Evolutionary conservation across 2,329 filamentous ascomycete species (phyloP).

Genomic region (Chaetothyriales sp.): DNA sequence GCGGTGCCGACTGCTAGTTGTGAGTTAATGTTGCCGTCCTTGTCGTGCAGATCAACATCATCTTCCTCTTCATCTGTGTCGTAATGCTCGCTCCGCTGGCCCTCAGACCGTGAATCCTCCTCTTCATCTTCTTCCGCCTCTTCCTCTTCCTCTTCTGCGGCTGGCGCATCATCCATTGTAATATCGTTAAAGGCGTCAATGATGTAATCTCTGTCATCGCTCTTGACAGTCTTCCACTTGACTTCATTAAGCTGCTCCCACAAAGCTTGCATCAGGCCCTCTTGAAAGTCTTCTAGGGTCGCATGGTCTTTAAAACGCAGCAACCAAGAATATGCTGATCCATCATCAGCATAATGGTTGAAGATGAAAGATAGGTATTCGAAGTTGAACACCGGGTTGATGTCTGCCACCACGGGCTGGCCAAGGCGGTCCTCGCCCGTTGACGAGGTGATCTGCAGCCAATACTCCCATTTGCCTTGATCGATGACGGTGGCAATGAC

Average conservation of each 20-base stretch:
- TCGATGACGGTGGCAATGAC: constrained; percentile 72
- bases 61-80: constrained; percentile 68
- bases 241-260: constrained; percentile 93
- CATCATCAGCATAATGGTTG: constrained; percentile 83
- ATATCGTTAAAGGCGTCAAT: constrained; percentile 90
- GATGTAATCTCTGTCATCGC: constrained; percentile 85
- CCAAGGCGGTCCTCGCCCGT: constrained; percentile 71
- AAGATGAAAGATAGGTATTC: constrained; percentile 99
- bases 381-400: constrained; percentile 98
- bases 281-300: constrained; percentile 72
- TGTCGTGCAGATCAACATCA: constrained; percentile 49
- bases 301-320: constrained; percentile 76
- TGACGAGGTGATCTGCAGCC: constrained; percentile 66
- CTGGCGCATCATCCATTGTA: constrained; percentile 65
- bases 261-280: constrained; percentile 83
- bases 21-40: constrained; percentile 77
- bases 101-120: constrained; percentile 46
- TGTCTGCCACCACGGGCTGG: constrained; percentile 69
- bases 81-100: constrained; percentile 56
- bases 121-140: constrained; percentile 42
- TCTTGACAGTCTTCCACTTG: constrained; percentile 89
- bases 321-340: constrained; percentile 88
- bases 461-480: constrained; percentile 84
- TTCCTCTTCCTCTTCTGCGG: constrained; percentile 40
- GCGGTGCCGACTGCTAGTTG: constrained; percentile 93